Base-by-base conservation (phyloP, 2,329 filamentous ascomycete species). In the Lasiodiplodia theobromae region DNA sequence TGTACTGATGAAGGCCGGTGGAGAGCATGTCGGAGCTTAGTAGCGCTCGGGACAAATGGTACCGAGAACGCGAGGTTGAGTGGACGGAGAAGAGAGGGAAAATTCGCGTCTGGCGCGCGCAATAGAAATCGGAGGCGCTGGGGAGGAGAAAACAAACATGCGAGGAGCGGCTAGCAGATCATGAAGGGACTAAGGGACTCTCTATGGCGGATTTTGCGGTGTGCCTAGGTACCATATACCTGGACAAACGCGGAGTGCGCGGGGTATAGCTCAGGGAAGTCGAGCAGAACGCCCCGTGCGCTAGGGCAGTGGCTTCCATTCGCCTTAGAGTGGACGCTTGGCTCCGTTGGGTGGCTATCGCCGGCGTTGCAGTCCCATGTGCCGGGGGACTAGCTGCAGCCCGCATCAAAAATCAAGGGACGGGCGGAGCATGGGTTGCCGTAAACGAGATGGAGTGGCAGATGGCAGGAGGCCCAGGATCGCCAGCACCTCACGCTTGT, bases 1-100 rank as follows among this genome's bases (percentile, higher is more conserved):
- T 73, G 70, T 79, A 79, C 70, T 79, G 78, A 73, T 79, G 76
- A 70, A 77, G 75, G 74, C 74, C 77, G 70, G 76, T 77, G 72
- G 78, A 79, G 72, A 80, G 78, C 74, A 78, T 80, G 63, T 72
- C 75, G 73, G 68, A 25, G 34, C 49, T 21, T 25, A 16, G 40
- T 0, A 25, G 53, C 40, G 51, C 67, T 68, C 67, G 67, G 67
- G 58, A 31, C 25, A 58, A 44, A 38, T 37, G 37, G 28, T 12
- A 40, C 67, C 67, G 67, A 65, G 67, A 25, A 40, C 53, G 54
- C 53, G 58, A 64, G 49, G 25, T 51, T 16, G 56, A 62, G 57
- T 37, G 57, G 54, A 37, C 47, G 40, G 58, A 64, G 58, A 57
- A 49, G 44, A 28, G 58, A 65, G 58, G 38, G 53, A 52, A 58